phyloP scores from a whole-genome alignment of 2,329 filamentous ascomycete genomes.

The Akanthomyces uredinophilus region DNA sequence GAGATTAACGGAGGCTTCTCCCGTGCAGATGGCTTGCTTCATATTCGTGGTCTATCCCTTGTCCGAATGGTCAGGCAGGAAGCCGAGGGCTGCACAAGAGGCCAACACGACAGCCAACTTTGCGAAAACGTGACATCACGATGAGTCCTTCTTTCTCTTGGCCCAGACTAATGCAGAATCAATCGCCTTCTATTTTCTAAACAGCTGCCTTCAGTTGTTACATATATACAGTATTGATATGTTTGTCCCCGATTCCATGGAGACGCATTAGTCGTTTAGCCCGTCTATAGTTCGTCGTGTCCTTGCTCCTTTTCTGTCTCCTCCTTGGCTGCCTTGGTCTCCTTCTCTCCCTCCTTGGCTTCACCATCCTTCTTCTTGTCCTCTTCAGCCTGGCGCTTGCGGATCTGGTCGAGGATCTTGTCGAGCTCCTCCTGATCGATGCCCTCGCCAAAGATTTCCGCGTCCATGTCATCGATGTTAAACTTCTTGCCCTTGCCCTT shows the following conservation, averaged over 20 bases:
- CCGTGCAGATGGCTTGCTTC: background rate
- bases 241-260: background rate
- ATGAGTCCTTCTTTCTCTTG: background rate
- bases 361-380: constrained; percentile 22
- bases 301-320: background rate
- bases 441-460: constrained; percentile 22
- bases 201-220: constrained; percentile 4
- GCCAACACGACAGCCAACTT: background rate
- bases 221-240: constrained; percentile 14
- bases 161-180: background rate
- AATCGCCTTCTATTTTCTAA: constrained; percentile 4
- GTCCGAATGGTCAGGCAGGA: background rate
- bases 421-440: constrained; percentile 46
- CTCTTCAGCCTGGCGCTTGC: constrained; percentile 26
- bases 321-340: constrained; percentile 16
- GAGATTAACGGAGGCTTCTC: background rate
- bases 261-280: background rate
- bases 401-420: constrained; percentile 39
- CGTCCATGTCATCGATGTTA: constrained; percentile 29
- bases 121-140: background rate
- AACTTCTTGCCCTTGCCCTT: constrained; percentile 30
- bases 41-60: background rate
- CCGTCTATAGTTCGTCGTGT: constrained; percentile 13
- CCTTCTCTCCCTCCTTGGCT: constrained; percentile 18
- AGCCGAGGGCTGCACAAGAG: background rate